These are phyloP conservation scores for Galerina sulciceps DNA, from an alignment of 768 basidiomycete species.

Conservation along the genomic window DNA sequence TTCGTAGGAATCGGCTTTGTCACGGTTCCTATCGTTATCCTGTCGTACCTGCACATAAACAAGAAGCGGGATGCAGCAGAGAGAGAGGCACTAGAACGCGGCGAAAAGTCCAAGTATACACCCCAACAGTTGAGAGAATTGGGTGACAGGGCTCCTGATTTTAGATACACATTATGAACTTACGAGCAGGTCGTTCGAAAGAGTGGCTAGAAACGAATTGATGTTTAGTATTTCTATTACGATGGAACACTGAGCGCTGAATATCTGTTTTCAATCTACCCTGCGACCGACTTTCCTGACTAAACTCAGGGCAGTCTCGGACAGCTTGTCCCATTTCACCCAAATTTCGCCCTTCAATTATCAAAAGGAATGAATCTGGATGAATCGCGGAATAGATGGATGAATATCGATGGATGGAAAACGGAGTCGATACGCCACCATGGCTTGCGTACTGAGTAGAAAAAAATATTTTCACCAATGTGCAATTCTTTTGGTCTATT, in stretches of 20 bases:
- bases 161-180: slow-evolving; percentile 21
- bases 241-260: not conserved
- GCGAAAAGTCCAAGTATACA: slow-evolving; percentile 37
- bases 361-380: too few relatives aligned
- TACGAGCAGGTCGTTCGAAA: not conserved
- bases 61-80: slow-evolving; percentile 45
- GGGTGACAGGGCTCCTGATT: slow-evolving; percentile 25
- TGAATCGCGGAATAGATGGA: too few relatives aligned
- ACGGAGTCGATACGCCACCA: too few relatives aligned
- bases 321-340: too few relatives aligned
- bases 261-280: too few relatives aligned
- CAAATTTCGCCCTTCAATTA: too few relatives aligned
- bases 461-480: too few relatives aligned
- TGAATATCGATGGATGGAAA: too few relatives aligned
- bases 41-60: slow-evolving; percentile 63
- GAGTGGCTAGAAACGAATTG: not conserved
- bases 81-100: slow-evolving; percentile 30
- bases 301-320: too few relatives aligned
- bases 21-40: slow-evolving; percentile 47
- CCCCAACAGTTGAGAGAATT: slow-evolving; percentile 35
- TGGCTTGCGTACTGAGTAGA: too few relatives aligned
- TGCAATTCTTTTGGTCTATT: too few relatives aligned
- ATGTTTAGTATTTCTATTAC: not conserved
- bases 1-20: slow-evolving; percentile 70
- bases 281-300: too few relatives aligned